These are phyloP conservation scores for Grosmannia serpens DNA, from an alignment of 2,329 filamentous ascomycete species.

Conservation along the genomic window DNA sequence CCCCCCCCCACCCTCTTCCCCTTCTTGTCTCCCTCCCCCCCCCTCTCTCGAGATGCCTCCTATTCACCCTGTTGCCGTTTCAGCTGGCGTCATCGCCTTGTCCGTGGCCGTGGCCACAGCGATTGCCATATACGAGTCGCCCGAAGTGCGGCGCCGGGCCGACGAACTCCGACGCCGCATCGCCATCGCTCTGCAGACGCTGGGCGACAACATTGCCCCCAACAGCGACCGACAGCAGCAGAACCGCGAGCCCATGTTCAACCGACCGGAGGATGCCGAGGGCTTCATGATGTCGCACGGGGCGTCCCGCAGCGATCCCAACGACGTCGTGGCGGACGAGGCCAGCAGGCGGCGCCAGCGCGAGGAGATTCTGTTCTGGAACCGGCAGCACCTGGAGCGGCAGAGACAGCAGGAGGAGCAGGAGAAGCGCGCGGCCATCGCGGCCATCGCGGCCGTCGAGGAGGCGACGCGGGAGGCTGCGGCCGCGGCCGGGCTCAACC, in stretches of 20 bases:
- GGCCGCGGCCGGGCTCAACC: slow-evolving; percentile 6
- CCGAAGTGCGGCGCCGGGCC: slow-evolving; percentile 49
- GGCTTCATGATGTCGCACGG: slow-evolving; percentile 47
- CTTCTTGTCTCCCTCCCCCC: not conserved
- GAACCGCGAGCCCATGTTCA: slow-evolving; percentile 44
- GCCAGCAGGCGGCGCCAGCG: slow-evolving; percentile 48
- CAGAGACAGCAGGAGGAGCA: slow-evolving; percentile 12
- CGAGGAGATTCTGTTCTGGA: slow-evolving; percentile 57
- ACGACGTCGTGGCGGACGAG: slow-evolving; percentile 47
- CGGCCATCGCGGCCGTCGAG: slow-evolving; percentile 2
- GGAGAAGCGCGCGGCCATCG: slow-evolving; percentile 5
- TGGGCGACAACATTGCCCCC: slow-evolving; percentile 45
- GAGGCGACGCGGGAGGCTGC: slow-evolving; percentile 9
- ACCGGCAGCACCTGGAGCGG: slow-evolving; percentile 38
- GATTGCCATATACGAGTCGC: slow-evolving; percentile 51
- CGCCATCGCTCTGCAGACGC: slow-evolving; percentile 45
- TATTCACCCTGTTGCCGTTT: slow-evolving; percentile 42
- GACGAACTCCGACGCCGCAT: slow-evolving; percentile 51
- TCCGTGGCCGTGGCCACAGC: slow-evolving; percentile 46
- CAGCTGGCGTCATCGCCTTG: slow-evolving; percentile 47
- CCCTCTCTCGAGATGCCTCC: slow-evolving; percentile 31
- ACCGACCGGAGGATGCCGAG: slow-evolving; percentile 54
- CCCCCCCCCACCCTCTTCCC: not conserved
- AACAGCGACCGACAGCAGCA: slow-evolving; percentile 7
- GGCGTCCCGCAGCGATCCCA: slow-evolving; percentile 24